Percentiles rank a stretch among this genome's conserved stretches.
Conservation (phyloP, 352 stramenopile genomes). For the Globisporangium cederbergense region DNA sequence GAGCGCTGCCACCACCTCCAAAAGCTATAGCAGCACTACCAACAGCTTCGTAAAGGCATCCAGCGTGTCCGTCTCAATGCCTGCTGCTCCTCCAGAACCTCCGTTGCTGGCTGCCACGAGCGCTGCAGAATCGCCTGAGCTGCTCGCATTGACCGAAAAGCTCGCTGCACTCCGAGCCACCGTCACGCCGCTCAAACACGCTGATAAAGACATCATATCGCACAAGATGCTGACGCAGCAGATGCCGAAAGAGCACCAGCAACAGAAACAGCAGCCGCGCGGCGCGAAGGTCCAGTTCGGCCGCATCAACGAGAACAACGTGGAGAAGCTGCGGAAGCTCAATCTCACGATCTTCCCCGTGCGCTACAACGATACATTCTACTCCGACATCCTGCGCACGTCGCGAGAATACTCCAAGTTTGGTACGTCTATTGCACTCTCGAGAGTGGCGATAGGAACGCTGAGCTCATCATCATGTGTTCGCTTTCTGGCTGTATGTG, state of each 20-base stretch:
- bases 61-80: not conserved
- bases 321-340: constrained; percentile 81
- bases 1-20: not conserved
- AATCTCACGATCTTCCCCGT: constrained; percentile 92
- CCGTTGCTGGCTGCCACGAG: not conserved
- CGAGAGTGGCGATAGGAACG: not conserved
- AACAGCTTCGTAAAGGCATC: not conserved
- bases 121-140: not conserved
- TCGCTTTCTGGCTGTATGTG: not conserved
- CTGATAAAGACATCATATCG: not conserved
- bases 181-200: not conserved
- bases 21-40: not conserved
- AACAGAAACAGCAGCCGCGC: constrained; percentile 6
- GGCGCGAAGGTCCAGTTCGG: constrained; percentile 38
- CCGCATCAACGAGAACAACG: constrained; percentile 56
- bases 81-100: not conserved
- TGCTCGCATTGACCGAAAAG: not conserved
- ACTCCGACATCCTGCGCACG: constrained; percentile 83
- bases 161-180: constrained; percentile 4
- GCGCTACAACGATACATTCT: constrained; percentile 91
- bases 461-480: not conserved
- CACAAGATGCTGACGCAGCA: not conserved
- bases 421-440: constrained; percentile 22
- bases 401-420: constrained; percentile 47
- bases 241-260: not conserved